Base-by-base conservation (phyloP, 1,139 yeast species). In the Hyphopichia burtonii region DNA sequence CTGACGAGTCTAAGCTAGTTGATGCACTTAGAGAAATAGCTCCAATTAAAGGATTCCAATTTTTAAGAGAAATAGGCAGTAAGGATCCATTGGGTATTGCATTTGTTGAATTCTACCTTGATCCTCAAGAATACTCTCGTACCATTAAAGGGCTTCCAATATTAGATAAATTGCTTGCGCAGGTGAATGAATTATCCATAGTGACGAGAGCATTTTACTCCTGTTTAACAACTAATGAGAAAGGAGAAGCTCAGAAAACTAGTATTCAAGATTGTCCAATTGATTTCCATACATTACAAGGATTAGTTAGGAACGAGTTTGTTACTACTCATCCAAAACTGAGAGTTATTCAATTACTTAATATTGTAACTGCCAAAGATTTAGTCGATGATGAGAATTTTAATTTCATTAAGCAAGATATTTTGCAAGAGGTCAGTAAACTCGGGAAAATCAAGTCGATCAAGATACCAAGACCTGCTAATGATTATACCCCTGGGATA, bases 391-490 rank as follows among this genome's bases (percentile, higher is more conserved):
- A 76, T 38, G 61, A 59, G 0, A 77, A 71, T 38, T 78, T 70
- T 45, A 63, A 70, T 15, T 81, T 79, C 41, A 68, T 84, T 19
- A 61, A 66, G 37, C 69, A 72, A 14, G 86, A 85, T 39, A 73
- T 89, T 22, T 49, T 56, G 12, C 59, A 61, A 4, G 86, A 83
- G 49, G 79, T 83, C 25, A 56, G 66, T 0, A 71, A 69, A 40
- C 72, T 69, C 46, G 91, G 91, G 0, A 60, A 59, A 5, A 79
- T 86, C 6, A 63, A 64, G 12, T 69, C 78, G 4, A 63, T 88
- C 3, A 74, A 73, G 45, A 78, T 89, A n/a, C 91, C 94, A 0
- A 69, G 78, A 49, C 93, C 93, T 0, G 73, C 74, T 2, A 70
- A 72, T 23, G 81, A 76, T 34, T 76, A 57, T 40, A 61, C 69